These are phyloP conservation scores for Phytophthora foliorum DNA, from an alignment of 352 stramenopile species.

Conservation along the genomic window DNA sequence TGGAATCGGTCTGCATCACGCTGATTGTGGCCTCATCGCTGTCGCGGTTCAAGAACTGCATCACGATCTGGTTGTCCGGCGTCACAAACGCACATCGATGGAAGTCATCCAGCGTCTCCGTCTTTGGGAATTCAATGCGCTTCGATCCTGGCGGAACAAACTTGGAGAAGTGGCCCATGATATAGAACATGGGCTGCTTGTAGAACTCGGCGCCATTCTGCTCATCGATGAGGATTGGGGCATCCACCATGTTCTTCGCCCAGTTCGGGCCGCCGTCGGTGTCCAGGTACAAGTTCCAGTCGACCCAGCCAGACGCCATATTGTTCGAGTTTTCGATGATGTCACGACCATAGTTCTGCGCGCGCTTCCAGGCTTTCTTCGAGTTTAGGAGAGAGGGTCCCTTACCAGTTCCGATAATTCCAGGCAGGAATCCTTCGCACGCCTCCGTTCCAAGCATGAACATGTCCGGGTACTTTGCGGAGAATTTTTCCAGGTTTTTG, in stretches of 20 bases:
- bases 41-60: conserved; percentile 54
- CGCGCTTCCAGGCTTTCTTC: conserved; percentile 61
- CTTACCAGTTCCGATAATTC: conserved; percentile 53
- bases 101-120: conserved; percentile 38
- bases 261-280: conserved; percentile 79
- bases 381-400: conserved; percentile 42
- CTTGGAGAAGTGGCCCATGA: conserved; percentile 73
- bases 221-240: conserved; percentile 78
- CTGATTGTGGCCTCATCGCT: conserved; percentile 33
- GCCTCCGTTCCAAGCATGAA: conserved; percentile 88
- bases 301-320: conserved; percentile 76
- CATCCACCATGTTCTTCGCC: conserved; percentile 73
- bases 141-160: conserved; percentile 62
- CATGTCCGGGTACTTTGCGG: conserved; percentile 63
- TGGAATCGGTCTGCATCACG: conserved; percentile 31
- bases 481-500: conserved; percentile 49
- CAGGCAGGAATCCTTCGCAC: conserved; percentile 67
- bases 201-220: conserved; percentile 65
- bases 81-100: conserved; percentile 50
- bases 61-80: conserved; percentile 50
- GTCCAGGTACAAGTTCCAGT: conserved; percentile 91
- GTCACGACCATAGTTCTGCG: conserved; percentile 82
- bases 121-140: conserved; percentile 49
- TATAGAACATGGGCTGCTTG: conserved; percentile 86
- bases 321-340: conserved; percentile 89